Evolutionary conservation across 1,139 yeast species (phyloP).

Genomic region (Magnusiomyces sp.): DNA sequence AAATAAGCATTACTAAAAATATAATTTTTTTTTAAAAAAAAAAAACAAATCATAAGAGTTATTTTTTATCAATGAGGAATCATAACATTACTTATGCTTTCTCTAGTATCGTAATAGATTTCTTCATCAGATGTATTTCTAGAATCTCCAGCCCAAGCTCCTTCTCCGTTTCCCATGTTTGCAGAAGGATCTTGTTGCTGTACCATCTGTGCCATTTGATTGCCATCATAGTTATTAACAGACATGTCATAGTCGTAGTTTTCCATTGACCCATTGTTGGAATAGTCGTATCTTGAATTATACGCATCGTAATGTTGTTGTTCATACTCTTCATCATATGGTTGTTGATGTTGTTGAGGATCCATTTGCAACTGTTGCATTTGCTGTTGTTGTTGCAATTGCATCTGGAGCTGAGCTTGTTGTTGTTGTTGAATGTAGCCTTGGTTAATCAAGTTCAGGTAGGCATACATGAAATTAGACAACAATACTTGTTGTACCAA

Average conservation of each 20-base stretch:
- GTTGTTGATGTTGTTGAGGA: constrained; percentile 9
- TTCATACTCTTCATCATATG: background rate
- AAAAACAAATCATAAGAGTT: background rate
- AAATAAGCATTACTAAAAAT: background rate
- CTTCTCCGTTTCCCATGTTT: background rate
- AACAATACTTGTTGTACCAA: constrained; percentile 83
- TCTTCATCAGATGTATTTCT: background rate
- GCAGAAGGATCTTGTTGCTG: constrained; percentile 1
- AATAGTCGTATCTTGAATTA: background rate
- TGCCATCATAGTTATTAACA: background rate
- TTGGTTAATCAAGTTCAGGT: constrained; percentile 87
- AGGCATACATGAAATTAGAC: constrained; percentile 96
- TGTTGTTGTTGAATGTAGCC: constrained; percentile 34
- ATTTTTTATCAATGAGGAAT: background rate
- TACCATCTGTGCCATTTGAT: background rate
- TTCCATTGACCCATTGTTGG: background rate
- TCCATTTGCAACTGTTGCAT: constrained; percentile 16
- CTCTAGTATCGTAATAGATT: background rate
- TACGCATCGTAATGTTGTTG: too few relatives aligned
- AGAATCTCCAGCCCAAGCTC: background rate
- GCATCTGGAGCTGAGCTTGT: constrained; percentile 13
- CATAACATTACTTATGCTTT: background rate
- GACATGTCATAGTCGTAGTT: background rate
- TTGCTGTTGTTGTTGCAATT: constrained; percentile 20
- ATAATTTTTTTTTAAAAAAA: background rate